Evolutionary conservation across 2,329 filamentous ascomycete genomes (phyloP).

Genomic region (Cladosporium sp.): DNA sequence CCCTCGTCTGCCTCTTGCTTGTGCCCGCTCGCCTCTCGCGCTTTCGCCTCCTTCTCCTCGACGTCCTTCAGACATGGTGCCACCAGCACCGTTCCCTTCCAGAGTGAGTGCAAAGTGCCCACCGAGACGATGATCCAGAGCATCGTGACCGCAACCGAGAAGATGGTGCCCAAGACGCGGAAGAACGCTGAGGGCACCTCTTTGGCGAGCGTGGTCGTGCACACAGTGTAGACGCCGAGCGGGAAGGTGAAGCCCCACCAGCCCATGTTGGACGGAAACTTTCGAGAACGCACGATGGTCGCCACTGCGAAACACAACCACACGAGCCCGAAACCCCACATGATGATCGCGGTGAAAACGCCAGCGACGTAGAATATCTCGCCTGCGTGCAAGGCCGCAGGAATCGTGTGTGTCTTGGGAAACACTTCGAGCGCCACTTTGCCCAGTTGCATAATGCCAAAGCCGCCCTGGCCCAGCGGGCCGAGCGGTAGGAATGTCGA

Average conservation of each 20-base stretch:
- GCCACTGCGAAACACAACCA: constrained; percentile 53
- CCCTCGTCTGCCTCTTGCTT: not conserved
- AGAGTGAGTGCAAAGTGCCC: constrained; percentile 44
- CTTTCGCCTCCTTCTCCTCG: constrained; percentile 7
- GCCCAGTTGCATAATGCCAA: constrained; percentile 42
- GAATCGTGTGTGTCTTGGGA: constrained; percentile 34
- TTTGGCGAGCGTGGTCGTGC: constrained; percentile 44
- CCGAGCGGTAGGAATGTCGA: constrained; percentile 65
- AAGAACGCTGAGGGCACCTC: constrained; percentile 55
- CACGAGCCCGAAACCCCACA: constrained; percentile 54
- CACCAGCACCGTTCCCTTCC: constrained; percentile 47
- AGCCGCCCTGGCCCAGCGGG: constrained; percentile 63
- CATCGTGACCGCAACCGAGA: constrained; percentile 47
- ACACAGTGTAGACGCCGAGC: constrained; percentile 52
- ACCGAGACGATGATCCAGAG: constrained; percentile 52
- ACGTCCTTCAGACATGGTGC: constrained; percentile 45
- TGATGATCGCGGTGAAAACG: constrained; percentile 45
- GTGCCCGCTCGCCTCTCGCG: not conserved
- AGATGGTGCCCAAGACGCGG: constrained; percentile 51
- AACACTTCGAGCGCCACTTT: constrained; percentile 41
- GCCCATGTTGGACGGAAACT: constrained; percentile 59
- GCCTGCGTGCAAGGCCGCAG: constrained; percentile 38
- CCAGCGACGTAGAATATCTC: constrained; percentile 57
- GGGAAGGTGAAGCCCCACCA: constrained; percentile 62
- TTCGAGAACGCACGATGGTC: constrained; percentile 40